phyloP scores from a whole-genome alignment of 73 alveolate species.

The Symbiodinium pilosum region DNA sequence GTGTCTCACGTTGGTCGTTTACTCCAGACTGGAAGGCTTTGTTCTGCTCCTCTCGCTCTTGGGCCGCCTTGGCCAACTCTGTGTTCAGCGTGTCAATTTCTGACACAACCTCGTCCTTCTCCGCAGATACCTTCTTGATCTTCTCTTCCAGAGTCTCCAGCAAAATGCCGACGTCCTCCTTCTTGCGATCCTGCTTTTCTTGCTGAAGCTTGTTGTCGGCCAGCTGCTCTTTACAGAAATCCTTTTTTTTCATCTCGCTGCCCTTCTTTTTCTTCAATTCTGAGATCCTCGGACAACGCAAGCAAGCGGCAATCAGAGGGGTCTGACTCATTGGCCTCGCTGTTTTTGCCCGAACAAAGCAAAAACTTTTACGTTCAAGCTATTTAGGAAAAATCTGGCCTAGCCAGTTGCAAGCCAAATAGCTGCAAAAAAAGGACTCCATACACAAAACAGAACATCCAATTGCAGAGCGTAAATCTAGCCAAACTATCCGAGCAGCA shows the following conservation, averaged over 20 bases:
- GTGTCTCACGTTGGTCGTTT: conserved; percentile 37
- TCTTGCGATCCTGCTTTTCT: conserved; percentile 35
- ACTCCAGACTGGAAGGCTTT: conserved; percentile 26
- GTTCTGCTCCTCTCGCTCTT: conserved; percentile 43
- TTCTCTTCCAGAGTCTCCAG: neutral
- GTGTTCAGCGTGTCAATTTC: neutral
- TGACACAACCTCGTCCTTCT: neutral
- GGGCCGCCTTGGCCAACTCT: conserved; percentile 18
- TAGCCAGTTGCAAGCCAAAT: neutral
- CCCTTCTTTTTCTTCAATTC: conserved; percentile 22
- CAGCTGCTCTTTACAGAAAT: neutral
- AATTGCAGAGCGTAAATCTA: neutral
- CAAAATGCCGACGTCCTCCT: conserved; percentile 27
- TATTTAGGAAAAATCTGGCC: no score
- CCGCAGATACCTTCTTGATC: neutral
- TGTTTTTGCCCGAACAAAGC: no score
- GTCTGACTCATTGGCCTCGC: neutral
- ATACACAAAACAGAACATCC: neutral
- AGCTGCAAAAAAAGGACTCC: neutral
- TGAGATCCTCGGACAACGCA: neutral
- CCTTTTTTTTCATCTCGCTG: neutral
- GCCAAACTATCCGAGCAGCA: neutral
- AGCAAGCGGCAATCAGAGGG: neutral
- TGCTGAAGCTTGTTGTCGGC: conserved; percentile 23
- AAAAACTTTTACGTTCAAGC: no score